Percentiles rank a stretch among this genome's conserved stretches.
Evolutionary conservation across 768 basidiomycete genomes (phyloP).

Genomic region (Heimioporus sp.): DNA sequence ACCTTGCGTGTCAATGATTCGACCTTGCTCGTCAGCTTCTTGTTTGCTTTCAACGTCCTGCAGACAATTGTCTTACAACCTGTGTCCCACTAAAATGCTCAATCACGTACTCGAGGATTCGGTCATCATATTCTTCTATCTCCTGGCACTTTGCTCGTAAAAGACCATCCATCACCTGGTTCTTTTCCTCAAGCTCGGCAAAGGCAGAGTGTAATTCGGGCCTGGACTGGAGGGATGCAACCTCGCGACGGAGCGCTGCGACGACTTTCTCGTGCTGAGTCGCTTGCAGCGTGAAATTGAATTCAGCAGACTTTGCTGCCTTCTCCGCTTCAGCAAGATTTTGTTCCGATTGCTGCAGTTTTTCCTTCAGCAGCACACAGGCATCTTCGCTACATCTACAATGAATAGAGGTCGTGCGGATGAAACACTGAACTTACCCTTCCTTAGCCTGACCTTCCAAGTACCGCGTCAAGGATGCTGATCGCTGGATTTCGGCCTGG

Average conservation of each 20-base stretch:
- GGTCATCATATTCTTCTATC: slow-evolving; percentile 84
- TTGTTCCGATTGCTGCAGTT: slow-evolving; percentile 38
- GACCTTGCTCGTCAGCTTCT: slow-evolving; percentile 67
- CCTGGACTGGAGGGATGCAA: slow-evolving; percentile 49
- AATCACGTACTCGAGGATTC: slow-evolving; percentile 60
- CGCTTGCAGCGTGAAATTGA: slow-evolving; percentile 60
- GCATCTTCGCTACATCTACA: slow-evolving; percentile 44
- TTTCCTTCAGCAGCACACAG: slow-evolving; percentile 38
- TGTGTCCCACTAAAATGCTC: slow-evolving; percentile 2
- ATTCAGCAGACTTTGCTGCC: slow-evolving; percentile 57
- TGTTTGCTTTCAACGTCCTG: slow-evolving; percentile 79
- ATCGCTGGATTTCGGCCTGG: slow-evolving; percentile 65
- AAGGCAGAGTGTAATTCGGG: slow-evolving; percentile 56
- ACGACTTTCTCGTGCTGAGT: slow-evolving; percentile 69
- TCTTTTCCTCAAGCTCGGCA: slow-evolving; percentile 63
- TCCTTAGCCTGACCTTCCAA: slow-evolving; percentile 65
- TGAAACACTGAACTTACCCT: slow-evolving; percentile 39
- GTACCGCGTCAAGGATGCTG: slow-evolving; percentile 56
- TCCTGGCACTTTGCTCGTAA: slow-evolving; percentile 67
- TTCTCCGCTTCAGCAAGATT: slow-evolving; percentile 56
- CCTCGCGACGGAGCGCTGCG: slow-evolving; percentile 54
- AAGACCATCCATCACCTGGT: slow-evolving; percentile 73
- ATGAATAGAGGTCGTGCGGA: slow-evolving; percentile 1
- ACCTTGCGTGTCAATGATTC: slow-evolving; percentile 68
- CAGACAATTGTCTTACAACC: slow-evolving; percentile 2